Evolutionary conservation across 192 early-diverging fungal species (phyloP).

Genomic region (Irineochytrium annulatum): DNA sequence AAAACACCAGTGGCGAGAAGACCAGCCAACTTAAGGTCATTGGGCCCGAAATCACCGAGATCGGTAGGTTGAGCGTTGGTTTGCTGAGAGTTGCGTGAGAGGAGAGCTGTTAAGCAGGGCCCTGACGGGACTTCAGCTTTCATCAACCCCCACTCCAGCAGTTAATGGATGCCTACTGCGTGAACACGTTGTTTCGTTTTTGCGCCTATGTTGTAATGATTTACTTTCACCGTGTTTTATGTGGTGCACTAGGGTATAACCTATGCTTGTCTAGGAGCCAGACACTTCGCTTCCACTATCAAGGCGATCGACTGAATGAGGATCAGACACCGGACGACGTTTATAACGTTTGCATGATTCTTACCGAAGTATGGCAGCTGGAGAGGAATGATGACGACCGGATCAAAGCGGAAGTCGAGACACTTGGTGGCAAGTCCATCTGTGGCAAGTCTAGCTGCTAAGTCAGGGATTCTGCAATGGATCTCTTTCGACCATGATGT

Average conservation of each 20-base stretch:
- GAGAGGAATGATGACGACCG: conserved; percentile 94
- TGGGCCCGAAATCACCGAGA: conserved; percentile 49
- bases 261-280: conserved; percentile 44
- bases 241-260: too few relatives aligned
- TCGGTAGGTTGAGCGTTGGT: conserved; percentile 60
- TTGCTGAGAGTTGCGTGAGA: too few relatives aligned
- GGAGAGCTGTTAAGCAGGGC: too few relatives aligned
- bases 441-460: too few relatives aligned
- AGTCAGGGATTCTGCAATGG: too few relatives aligned
- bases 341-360: too few relatives aligned
- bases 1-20: too few relatives aligned
- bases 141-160: conserved; percentile 86
- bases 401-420: conserved; percentile 93
- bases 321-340: conserved; percentile 82
- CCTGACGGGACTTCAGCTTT: too few relatives aligned
- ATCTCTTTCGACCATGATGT: too few relatives aligned
- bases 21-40: conserved; percentile 90
- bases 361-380: conserved; percentile 53
- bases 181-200: conserved; percentile 64
- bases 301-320: conserved; percentile 79
- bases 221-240: too few relatives aligned
- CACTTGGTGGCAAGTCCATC: conserved; percentile 75
- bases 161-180: conserved; percentile 91
- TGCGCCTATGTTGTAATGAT: too few relatives aligned
- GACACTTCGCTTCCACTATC: conserved; percentile 87